phyloP scores from a whole-genome alignment of 805 yeast species.

The Sugiyamaella valdiviana region DNA sequence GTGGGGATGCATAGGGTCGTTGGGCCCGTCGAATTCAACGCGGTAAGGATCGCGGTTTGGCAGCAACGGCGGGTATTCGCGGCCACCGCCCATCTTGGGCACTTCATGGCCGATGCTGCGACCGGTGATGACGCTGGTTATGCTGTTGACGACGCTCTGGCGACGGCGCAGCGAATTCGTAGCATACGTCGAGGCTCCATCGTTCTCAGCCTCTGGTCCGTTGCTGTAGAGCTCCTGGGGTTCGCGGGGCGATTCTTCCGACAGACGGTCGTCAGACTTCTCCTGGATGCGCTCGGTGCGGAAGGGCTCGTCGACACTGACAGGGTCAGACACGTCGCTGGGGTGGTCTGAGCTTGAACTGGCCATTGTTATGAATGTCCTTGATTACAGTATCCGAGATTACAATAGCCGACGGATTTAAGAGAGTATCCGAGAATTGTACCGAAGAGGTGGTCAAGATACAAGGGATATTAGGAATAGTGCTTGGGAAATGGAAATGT shows the following conservation, averaged over 20 bases:
- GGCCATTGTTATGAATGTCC: too few relatives aligned
- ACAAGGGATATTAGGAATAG: too few relatives aligned
- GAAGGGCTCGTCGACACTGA: not conserved
- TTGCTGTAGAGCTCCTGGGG: not conserved
- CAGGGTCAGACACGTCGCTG: not conserved
- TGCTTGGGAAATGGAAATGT: not conserved
- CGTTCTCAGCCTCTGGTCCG: not conserved
- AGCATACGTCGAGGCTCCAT: not conserved
- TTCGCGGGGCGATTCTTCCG: not conserved
- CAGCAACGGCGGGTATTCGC: conserved; percentile 14
- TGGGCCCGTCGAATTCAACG: conserved; percentile 70
- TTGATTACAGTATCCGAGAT: too few relatives aligned
- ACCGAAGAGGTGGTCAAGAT: too few relatives aligned
- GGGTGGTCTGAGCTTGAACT: not conserved
- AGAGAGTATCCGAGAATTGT: too few relatives aligned
- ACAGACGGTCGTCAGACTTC: not conserved
- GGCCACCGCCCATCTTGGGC: conserved; percentile 14
- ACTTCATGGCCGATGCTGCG: not conserved
- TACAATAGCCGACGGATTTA: too few relatives aligned
- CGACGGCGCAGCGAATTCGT: not conserved
- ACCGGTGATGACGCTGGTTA: not conserved
- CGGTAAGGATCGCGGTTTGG: conserved; percentile 35
- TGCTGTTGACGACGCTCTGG: not conserved
- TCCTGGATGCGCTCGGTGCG: not conserved
- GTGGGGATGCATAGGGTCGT: conserved; percentile 75